phyloP scores from a whole-genome alignment of 306 rosid species.

The Luffa acutangula region DNA sequence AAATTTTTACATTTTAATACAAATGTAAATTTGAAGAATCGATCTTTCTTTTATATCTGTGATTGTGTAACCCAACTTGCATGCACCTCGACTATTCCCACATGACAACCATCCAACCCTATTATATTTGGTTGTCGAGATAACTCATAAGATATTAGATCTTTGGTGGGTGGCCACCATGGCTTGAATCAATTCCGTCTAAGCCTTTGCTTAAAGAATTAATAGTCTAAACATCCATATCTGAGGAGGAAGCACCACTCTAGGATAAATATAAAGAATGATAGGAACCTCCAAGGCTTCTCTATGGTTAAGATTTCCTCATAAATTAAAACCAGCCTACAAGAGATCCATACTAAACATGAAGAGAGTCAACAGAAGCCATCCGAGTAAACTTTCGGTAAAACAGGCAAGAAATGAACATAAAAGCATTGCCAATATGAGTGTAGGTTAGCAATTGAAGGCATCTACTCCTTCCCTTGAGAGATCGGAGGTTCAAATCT shows the following conservation, averaged over 20 bases:
- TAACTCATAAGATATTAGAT: too few relatives aligned
- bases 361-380: not conserved
- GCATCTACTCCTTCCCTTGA: not conserved
- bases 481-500: not conserved
- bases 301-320: not conserved
- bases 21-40: too few relatives aligned
- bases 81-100: not conserved
- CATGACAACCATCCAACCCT: not conserved
- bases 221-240: not conserved
- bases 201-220: not conserved
- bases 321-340: not conserved
- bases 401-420: not conserved
- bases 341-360: not conserved
- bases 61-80: too few relatives aligned
- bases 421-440: not conserved
- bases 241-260: not conserved
- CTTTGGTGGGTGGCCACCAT: too few relatives aligned
- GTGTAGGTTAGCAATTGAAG: not conserved
- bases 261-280: not conserved
- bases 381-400: not conserved
- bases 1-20: too few relatives aligned
- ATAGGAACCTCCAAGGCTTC: not conserved
- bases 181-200: not conserved
- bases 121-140: not conserved
- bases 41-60: too few relatives aligned